Evolutionary conservation across 2,329 filamentous ascomycete species (phyloP).

Genomic region (Cytospora piceicola): DNA sequence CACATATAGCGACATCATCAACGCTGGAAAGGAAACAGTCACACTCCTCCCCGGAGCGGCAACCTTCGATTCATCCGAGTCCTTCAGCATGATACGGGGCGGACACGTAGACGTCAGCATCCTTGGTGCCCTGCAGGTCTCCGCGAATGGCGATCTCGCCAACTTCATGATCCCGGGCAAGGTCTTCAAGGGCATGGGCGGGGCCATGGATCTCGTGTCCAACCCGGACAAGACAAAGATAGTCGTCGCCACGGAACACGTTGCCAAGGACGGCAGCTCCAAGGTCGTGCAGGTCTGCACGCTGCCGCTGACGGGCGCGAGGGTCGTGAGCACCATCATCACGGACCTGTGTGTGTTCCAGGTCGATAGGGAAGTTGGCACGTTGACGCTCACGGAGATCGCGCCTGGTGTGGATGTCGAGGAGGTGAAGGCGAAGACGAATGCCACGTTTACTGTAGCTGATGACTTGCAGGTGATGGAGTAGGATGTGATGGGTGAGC

Average conservation of each 20-base stretch:
- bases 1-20: conserved; percentile 68
- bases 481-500: neutral
- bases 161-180: conserved; percentile 93
- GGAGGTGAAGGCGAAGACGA: conserved; percentile 71
- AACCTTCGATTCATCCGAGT: conserved; percentile 79
- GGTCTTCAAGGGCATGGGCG: conserved; percentile 86
- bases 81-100: conserved; percentile 85
- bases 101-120: conserved; percentile 85
- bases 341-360: conserved; percentile 76
- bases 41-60: conserved; percentile 77
- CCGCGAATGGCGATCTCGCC: conserved; percentile 76
- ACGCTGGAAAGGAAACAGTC: conserved; percentile 86
- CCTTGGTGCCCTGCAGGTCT: conserved; percentile 80
- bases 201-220: conserved; percentile 73
- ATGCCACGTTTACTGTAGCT: conserved; percentile 67
- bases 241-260: conserved; percentile 71
- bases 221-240: conserved; percentile 73
- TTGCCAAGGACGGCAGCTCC: conserved; percentile 68
- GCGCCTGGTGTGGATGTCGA: conserved; percentile 71
- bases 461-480: conserved; percentile 51
- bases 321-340: conserved; percentile 72
- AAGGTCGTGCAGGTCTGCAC: conserved; percentile 69
- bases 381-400: conserved; percentile 69
- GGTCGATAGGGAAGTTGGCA: conserved; percentile 65
- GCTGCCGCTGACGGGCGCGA: conserved; percentile 67